Evolutionary conservation across 495 filamentous ascomycete species (phyloP).

Genomic region (Pyrenula massariospora): DNA sequence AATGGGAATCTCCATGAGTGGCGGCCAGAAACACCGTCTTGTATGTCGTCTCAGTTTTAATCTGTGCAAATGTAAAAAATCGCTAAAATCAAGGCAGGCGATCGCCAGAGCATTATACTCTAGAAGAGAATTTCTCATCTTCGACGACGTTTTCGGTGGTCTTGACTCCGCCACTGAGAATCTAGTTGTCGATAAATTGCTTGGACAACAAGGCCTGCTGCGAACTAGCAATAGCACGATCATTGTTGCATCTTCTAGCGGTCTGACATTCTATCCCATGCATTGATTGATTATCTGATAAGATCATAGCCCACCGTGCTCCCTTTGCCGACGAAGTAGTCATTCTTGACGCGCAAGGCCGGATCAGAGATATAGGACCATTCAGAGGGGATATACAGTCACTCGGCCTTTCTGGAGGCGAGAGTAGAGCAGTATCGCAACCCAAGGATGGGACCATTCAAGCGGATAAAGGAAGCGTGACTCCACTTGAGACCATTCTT

Average conservation of each 20-base stretch:
- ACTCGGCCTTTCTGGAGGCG: constrained; percentile 31
- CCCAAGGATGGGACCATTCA: constrained; percentile 18
- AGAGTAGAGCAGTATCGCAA: constrained; percentile 33
- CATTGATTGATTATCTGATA: too few species aligned
- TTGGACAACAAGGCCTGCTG: constrained; percentile 13
- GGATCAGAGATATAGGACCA: constrained; percentile 36
- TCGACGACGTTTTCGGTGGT: constrained; percentile 42
- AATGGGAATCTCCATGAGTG: constrained; percentile 68
- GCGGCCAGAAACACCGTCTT: constrained; percentile 68
- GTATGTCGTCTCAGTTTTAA: too few species aligned
- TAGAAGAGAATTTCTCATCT: constrained; percentile 31
- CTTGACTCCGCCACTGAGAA: constrained; percentile 36
- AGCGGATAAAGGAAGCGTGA: constrained; percentile 5
- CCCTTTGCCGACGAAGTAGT: constrained; percentile 41
- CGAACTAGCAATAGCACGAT: constrained; percentile 8
- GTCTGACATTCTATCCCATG: too few species aligned
- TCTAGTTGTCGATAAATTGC: constrained; percentile 14
- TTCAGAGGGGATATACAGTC: too few species aligned
- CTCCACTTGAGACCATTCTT: constrained; percentile 3
- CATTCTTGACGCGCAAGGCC: constrained; percentile 31
- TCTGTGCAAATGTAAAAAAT: too few species aligned
- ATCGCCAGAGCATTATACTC: constrained; percentile 45
- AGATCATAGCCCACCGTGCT: constrained; percentile 32
- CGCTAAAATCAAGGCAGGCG: too few species aligned
- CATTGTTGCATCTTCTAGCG: too few species aligned